Evolutionary conservation across 495 filamentous ascomycete species (phyloP), one percentile per base, ranked within the genome.

Genomic region (Hyaloscypha hepaticicola): DNA sequence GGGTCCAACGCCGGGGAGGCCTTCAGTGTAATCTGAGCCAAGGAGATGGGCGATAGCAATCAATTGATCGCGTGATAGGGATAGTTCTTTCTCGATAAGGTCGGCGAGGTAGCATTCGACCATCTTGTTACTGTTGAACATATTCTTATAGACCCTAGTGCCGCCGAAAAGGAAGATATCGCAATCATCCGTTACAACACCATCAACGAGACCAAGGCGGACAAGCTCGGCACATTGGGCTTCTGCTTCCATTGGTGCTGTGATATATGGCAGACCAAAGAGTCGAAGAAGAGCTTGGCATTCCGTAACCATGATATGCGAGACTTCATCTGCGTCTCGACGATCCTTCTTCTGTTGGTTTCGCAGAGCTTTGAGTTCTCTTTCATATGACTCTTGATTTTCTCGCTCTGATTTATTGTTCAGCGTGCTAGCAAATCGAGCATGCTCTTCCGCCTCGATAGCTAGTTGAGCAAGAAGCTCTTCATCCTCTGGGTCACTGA

Each of bases 101-200:
- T 79, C 79, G n/a, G 87, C 77, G 27, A 99, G 85, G 70, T 97
- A 99, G 76, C 95, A 98, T 77, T 99, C 96, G 49, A 99, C 95
- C 69, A 88, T 96, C 70, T 98, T 98, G 76, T 92, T 90, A 70
- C 90, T 88, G 74, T 96, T 98, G 83, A 99, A 99, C 92, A 98
- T 96, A 79, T 99, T 97, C 67, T 98, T 97, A 80, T 98, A 99
- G 21, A 99, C 89, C 19, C 95, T 83, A 0, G 92, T 98, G 31
- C 95, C 95, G 48, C 95, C 95, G 71, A 99, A 99, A 14, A 99
- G 85, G 72, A 99, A 98, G n/a, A 87, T 93, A 80, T 99, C 95
- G 14, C 87, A 91, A 72, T 99, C 95, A 71, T 99, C 95, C 0
- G 95, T 99, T n/a, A 99, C 93, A 68, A 98, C 96, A 11, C 95